Evolutionary conservation across 192 early-diverging fungal genomes (phyloP).

Genomic region (Linnemannia elongata): DNA sequence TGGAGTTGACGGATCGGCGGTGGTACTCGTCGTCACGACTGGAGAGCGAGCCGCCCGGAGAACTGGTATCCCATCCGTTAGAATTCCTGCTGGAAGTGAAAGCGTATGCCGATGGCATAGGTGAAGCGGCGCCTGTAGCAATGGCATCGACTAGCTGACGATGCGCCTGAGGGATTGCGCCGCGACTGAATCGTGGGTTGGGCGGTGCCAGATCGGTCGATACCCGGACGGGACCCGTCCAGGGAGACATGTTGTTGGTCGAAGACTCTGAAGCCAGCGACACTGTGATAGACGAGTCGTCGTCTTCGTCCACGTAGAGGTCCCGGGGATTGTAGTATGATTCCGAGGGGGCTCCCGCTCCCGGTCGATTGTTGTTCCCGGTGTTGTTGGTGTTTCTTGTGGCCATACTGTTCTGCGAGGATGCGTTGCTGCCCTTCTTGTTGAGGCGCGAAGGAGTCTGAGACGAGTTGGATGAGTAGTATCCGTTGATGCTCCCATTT

Average conservation of each 20-base stretch:
- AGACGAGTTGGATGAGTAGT: slow-evolving; percentile 40
- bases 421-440: slow-evolving; percentile 41
- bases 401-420: slow-evolving; percentile 27
- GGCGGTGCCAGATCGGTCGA: slow-evolving; percentile 46
- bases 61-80: slow-evolving; percentile 41
- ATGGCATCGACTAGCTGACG: slow-evolving; percentile 35
- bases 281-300: slow-evolving; percentile 27
- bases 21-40: slow-evolving; percentile 39
- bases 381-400: neutral
- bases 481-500: slow-evolving; percentile 39
- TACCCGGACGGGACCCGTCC: slow-evolving; percentile 31
- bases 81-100: slow-evolving; percentile 6
- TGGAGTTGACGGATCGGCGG: slow-evolving; percentile 51
- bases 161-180: slow-evolving; percentile 50
- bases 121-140: neutral
- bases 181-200: slow-evolving; percentile 48
- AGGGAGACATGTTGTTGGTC: slow-evolving; percentile 22
- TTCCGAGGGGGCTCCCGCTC: neutral
- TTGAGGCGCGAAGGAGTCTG: slow-evolving; percentile 19
- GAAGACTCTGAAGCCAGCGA: slow-evolving; percentile 35
- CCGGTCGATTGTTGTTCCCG: neutral
- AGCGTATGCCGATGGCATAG: neutral
- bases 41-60: slow-evolving; percentile 44
- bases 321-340: slow-evolving; percentile 46
- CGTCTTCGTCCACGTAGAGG: slow-evolving; percentile 38